Evolutionary conservation across 2,329 filamentous ascomycete species (phyloP).

Genomic region (Aspergillaceae sp.): DNA sequence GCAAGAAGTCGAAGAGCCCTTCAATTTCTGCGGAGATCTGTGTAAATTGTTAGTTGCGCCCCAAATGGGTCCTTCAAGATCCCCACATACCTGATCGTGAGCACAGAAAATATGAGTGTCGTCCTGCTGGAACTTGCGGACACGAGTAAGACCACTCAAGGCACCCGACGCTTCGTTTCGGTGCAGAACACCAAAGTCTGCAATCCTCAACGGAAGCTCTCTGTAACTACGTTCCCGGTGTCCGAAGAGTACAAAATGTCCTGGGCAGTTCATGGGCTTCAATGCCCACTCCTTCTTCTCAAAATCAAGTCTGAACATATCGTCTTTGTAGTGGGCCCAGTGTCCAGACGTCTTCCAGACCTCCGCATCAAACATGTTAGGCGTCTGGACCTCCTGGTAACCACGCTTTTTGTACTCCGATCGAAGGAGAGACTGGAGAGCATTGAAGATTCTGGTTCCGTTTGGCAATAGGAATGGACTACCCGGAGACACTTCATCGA

Average conservation of each 20-base stretch:
- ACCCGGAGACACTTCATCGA: conserved; percentile 86
- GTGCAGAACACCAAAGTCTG: conserved; percentile 92
- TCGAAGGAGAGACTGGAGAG: conserved; percentile 70
- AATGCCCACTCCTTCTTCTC: conserved; percentile 80
- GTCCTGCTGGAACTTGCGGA: conserved; percentile 90
- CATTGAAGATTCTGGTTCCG: conserved; percentile 88
- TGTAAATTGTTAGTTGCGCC: conserved; percentile 5
- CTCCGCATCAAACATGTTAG: conserved; percentile 90
- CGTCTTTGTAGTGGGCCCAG: conserved; percentile 87
- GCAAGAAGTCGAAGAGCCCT: conserved; percentile 78
- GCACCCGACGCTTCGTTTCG: conserved; percentile 92
- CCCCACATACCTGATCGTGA: conserved; percentile 53
- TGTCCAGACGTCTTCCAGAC: conserved; percentile 94
- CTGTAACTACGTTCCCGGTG: conserved; percentile 78
- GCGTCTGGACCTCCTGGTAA: conserved; percentile 90
- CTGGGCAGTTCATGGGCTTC: conserved; percentile 98
- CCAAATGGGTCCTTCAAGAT: too few species aligned
- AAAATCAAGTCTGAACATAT: conserved; percentile 79
- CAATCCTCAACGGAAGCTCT: conserved; percentile 83
- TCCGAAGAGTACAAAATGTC: conserved; percentile 80
- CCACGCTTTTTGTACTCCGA: conserved; percentile 87
- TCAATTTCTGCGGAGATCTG: conserved; percentile 65
- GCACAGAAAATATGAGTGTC: conserved; percentile 95
- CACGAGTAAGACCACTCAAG: conserved; percentile 79
- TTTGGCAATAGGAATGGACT: conserved; percentile 89